These are phyloP conservation scores for Populus hybrid DNA, from an alignment of 441 rosid genomes.

Conservation along the genomic window DNA sequence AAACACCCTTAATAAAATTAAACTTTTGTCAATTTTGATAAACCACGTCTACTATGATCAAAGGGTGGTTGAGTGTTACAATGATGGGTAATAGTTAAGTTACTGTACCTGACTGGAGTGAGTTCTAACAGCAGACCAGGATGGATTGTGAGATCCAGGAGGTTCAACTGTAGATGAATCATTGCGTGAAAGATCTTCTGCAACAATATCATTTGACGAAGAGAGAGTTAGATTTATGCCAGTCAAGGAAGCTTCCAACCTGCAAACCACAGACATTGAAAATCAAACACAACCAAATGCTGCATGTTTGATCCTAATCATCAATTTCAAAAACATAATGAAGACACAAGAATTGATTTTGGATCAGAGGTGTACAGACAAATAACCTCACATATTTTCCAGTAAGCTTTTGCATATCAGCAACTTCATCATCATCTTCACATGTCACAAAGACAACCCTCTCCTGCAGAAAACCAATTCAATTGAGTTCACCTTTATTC, in stretches of 20 bases:
- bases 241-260: slow-evolving; percentile 80
- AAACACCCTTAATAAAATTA: slow-evolving; percentile 44
- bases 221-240: slow-evolving; percentile 49
- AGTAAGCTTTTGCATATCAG: slow-evolving; percentile 49
- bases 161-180: slow-evolving; percentile 28
- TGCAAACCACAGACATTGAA: slow-evolving; percentile 27
- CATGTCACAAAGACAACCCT: slow-evolving; percentile 89
- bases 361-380: slow-evolving; percentile 10
- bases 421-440: slow-evolving; percentile 78
- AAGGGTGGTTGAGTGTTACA: background rate
- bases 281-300: slow-evolving; percentile 3
- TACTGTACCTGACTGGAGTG: slow-evolving; percentile 39
- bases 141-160: slow-evolving; percentile 22
- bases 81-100: background rate
- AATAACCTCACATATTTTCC: slow-evolving; percentile 81
- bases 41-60: background rate
- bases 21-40: slow-evolving; percentile 16
- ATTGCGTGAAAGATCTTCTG: slow-evolving; percentile 30
- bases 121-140: slow-evolving; percentile 30
- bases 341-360: background rate
- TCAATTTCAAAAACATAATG: background rate
- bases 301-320: background rate
- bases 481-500: slow-evolving; percentile 14
- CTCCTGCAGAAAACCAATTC: slow-evolving; percentile 51
- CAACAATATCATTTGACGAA: slow-evolving; percentile 34